Percentiles rank a stretch among this genome's conserved stretches.
Evolutionary conservation across 2,329 filamentous ascomycete species (phyloP).

Genomic region (Colletotrichum tanaceti): DNA sequence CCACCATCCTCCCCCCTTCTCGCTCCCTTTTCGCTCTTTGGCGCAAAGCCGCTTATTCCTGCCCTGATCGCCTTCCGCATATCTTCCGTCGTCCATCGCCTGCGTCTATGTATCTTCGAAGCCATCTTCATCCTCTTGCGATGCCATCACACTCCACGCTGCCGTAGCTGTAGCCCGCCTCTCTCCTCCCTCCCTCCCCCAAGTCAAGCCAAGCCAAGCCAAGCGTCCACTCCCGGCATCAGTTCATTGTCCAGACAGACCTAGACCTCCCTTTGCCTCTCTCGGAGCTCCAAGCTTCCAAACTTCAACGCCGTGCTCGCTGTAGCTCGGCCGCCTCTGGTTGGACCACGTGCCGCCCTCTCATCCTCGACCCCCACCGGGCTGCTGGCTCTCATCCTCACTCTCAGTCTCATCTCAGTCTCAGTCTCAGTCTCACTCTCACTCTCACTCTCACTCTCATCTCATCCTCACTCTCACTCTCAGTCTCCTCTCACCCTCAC

Average conservation of each 20-base stretch:
- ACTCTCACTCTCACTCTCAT: neutral
- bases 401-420: no score
- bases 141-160: neutral
- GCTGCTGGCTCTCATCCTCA: no score
- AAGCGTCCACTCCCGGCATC: neutral
- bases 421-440: no score
- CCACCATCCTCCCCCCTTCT: no score
- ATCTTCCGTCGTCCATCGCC: neutral
- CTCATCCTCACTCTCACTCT: neutral
- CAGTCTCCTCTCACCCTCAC: neutral
- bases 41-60: constrained; percentile 13
- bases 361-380: constrained; percentile 19
- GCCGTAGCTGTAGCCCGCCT: neutral
- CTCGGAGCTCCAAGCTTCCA: neutral
- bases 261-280: neutral
- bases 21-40: neutral
- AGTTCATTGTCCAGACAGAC: neutral
- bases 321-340: constrained; percentile 1
- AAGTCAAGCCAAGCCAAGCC: no score
- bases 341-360: constrained; percentile 2
- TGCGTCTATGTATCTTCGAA: neutral
- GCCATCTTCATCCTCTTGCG: constrained; percentile 1
- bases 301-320: neutral
- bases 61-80: neutral
- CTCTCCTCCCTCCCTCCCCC: neutral